Conservation (phyloP, 129 eudicot genomes). For the Ambrosia artemisiifolia region DNA sequence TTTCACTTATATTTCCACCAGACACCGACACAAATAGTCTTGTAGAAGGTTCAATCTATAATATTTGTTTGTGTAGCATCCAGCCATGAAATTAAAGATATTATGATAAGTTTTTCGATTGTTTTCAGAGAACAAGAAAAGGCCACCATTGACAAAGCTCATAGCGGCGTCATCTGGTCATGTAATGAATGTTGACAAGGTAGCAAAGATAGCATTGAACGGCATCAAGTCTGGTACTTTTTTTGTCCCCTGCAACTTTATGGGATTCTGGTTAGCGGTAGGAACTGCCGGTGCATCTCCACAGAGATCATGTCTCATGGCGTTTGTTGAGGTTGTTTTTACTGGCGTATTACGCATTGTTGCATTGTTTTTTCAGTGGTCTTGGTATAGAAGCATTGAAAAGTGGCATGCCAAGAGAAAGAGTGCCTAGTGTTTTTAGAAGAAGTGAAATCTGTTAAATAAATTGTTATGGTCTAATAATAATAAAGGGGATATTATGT, state of each 20-base stretch:
- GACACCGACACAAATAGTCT: constrained; percentile 79
- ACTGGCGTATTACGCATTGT: constrained; percentile 54
- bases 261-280: constrained; percentile 52
- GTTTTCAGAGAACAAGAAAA: constrained; percentile 59
- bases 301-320: constrained; percentile 72
- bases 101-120: not conserved
- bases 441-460: too few relatives aligned
- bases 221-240: constrained; percentile 68
- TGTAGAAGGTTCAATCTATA: constrained; percentile 42
- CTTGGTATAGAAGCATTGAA: constrained; percentile 66
- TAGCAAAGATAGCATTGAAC: constrained; percentile 56
- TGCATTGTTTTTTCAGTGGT: constrained; percentile 68
- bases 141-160: constrained; percentile 59
- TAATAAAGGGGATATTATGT: too few relatives aligned
- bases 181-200: constrained; percentile 73
- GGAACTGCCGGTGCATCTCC: constrained; percentile 80
- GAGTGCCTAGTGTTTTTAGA: not conserved
- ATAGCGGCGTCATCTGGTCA: constrained; percentile 71
- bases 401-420: constrained; percentile 50
- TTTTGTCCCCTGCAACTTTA: constrained; percentile 67
- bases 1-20: constrained; percentile 81
- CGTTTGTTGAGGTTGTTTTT: constrained; percentile 66
- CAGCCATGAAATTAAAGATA: not conserved
- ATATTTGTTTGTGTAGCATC: not conserved
- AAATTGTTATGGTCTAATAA: too few relatives aligned